These are phyloP conservation scores for Ogataea degrootiae DNA, from an alignment of 805 yeast genomes.

Conservation along the genomic window DNA sequence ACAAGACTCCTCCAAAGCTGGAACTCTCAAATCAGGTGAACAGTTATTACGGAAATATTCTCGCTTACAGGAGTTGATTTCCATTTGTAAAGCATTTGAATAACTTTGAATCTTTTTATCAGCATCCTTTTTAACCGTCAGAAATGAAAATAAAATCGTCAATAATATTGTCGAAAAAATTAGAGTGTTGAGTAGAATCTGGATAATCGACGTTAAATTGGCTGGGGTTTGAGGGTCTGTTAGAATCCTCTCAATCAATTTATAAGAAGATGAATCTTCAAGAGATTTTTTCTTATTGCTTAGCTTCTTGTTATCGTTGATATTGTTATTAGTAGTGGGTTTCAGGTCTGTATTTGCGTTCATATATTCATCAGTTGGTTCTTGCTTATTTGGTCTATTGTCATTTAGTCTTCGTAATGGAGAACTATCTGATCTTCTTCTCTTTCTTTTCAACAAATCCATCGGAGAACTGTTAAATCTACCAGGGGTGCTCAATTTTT, in stretches of 20 bases:
- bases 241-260: conserved; percentile 11
- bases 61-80: conserved; percentile 63
- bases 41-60: conserved; percentile 74
- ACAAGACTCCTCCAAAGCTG: conserved; percentile 70
- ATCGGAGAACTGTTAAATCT: not conserved
- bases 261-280: not conserved
- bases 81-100: conserved; percentile 53
- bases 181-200: conserved; percentile 23
- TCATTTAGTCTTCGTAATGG: not conserved
- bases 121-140: conserved; percentile 49
- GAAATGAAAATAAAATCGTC: conserved; percentile 16
- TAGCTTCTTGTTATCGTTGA: not conserved
- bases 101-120: conserved; percentile 62
- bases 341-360: not conserved
- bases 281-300: not conserved
- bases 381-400: not conserved
- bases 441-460: conserved; percentile 8
- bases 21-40: conserved; percentile 56
- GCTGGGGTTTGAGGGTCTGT: conserved; percentile 25
- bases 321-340: not conserved
- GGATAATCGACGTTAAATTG: conserved; percentile 23
- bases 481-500: not conserved
- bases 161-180: conserved; percentile 18
- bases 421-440: conserved; percentile 13
- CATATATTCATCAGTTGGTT: not conserved